Conservation (phyloP, 139 green algal genomes). For the Yamagishiella unicocca region DNA sequence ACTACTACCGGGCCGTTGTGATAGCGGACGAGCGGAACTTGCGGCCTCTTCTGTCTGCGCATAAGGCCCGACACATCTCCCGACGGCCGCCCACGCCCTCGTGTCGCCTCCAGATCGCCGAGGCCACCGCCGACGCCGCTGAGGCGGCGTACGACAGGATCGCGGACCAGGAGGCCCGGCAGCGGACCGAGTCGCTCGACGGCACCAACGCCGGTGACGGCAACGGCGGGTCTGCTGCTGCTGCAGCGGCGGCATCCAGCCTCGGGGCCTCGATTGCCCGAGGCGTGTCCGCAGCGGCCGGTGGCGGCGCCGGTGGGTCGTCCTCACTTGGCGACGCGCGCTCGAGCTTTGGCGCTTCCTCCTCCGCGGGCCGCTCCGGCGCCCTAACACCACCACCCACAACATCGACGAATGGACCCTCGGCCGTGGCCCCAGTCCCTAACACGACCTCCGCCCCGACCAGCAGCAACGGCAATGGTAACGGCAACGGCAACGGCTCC, state of each 20-base stretch:
- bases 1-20: no score
- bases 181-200: background rate
- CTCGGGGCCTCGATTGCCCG: background rate
- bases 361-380: no score
- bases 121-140: constrained; percentile 72
- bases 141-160: constrained; percentile 74
- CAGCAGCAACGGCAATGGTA: background rate
- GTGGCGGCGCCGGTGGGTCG: constrained; percentile 12
- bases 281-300: constrained; percentile 18
- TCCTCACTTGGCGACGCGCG: background rate
- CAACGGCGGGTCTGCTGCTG: no score
- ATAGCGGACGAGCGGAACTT: no score
- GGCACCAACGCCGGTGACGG: background rate
- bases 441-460: no score
- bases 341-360: constrained; percentile 47
- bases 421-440: no score
- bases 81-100: background rate
- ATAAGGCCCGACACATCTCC: no score
- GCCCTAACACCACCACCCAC: no score
- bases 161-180: constrained; percentile 56
- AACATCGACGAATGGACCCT: no score
- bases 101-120: constrained; percentile 57
- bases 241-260: constrained; percentile 22
- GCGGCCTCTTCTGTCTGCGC: no score
- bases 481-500: background rate